Conservation (phyloP, 768 basidiomycete species). For the Suillus paluster region DNA sequence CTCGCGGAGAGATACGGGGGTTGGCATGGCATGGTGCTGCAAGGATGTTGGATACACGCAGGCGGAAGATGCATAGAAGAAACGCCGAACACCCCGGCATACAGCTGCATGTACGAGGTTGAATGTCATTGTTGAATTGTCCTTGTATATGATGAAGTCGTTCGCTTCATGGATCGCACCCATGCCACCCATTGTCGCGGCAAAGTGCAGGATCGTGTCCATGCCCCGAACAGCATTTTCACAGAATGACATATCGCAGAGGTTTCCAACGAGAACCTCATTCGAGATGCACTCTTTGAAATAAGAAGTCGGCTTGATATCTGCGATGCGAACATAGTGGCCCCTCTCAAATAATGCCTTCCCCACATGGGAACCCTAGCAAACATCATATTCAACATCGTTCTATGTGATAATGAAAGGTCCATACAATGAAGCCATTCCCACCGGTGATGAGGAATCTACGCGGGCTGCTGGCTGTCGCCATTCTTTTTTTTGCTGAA, state of each 20-base stretch:
- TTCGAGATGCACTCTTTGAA: slow-evolving; percentile 29
- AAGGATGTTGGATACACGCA: slow-evolving; percentile 57
- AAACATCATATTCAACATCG: slow-evolving; percentile 4
- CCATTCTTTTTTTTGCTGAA: background rate
- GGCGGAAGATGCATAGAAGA: slow-evolving; percentile 62
- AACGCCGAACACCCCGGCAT: slow-evolving; percentile 43
- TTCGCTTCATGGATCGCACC: slow-evolving; percentile 59
- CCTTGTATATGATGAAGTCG: slow-evolving; percentile 50
- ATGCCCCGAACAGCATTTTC: slow-evolving; percentile 43
- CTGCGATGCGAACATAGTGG: slow-evolving; percentile 47
- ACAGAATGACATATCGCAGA: slow-evolving; percentile 48
- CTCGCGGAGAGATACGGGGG: slow-evolving; percentile 52
- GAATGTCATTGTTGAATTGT: slow-evolving; percentile 54
- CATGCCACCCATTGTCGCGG: slow-evolving; percentile 70
- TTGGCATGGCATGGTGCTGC: slow-evolving; percentile 36
- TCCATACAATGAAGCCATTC: slow-evolving; percentile 56
- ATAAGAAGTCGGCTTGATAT: slow-evolving; percentile 35
- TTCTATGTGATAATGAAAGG: background rate
- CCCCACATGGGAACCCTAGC: slow-evolving; percentile 57
- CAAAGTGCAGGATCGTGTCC: slow-evolving; percentile 56
- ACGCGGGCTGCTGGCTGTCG: slow-evolving; percentile 4
- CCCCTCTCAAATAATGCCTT: slow-evolving; percentile 38
- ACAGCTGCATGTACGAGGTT: slow-evolving; percentile 48
- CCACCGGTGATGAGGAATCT: slow-evolving; percentile 52
- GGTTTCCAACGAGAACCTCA: slow-evolving; percentile 48